Evolutionary conservation across 2,329 filamentous ascomycete genomes (phyloP).

Genomic region (Ciborinia camelliae): DNA sequence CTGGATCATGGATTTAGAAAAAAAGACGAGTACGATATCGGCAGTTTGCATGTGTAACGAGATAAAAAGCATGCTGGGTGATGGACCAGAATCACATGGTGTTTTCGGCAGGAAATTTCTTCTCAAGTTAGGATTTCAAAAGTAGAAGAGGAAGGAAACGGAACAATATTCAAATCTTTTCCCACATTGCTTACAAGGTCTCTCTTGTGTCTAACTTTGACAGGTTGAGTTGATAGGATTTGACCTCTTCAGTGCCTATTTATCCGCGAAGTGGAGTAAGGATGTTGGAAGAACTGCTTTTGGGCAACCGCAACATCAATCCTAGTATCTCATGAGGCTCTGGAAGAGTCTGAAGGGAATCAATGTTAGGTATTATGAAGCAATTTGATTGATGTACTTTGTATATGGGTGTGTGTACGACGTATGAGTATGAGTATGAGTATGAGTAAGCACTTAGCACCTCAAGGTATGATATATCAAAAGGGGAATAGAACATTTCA

Average conservation of each 20-base stretch:
- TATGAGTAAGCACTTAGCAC: not conserved
- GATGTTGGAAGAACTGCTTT: not conserved
- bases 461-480: not conserved
- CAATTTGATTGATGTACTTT: not conserved
- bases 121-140: not conserved
- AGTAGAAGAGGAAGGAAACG: not conserved
- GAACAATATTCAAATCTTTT: not conserved
- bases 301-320: not conserved
- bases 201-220: not conserved
- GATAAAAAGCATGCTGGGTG: not conserved
- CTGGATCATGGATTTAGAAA: not conserved
- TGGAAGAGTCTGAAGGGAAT: not conserved
- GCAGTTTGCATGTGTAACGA: not conserved
- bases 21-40: not conserved
- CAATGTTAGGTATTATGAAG: no score
- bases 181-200: not conserved
- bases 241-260: not conserved
- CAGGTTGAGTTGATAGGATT: not conserved
- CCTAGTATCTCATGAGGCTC: not conserved
- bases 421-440: not conserved
- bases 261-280: conserved; percentile 7
- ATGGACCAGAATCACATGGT: not conserved
- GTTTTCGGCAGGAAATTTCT: not conserved
- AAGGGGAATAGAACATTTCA: not conserved
- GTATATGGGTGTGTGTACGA: no score